Base-by-base conservation (phyloP, 2,329 filamentous ascomycete species). In the Elsinoe fawcettii region DNA sequence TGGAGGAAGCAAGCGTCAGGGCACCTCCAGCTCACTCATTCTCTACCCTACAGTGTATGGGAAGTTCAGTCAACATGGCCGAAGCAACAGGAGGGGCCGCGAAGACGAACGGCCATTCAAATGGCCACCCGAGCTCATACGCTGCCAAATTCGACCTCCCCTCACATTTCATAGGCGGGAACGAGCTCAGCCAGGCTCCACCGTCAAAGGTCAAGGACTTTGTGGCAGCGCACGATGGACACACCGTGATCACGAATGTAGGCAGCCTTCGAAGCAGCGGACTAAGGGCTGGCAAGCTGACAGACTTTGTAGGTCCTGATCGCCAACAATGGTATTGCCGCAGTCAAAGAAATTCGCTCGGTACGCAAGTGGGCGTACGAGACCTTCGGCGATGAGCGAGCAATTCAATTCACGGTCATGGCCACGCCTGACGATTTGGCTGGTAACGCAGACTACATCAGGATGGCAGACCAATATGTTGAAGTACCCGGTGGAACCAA, bases 291-390 rank as follows among this genome's bases (percentile, higher is more conserved):
- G 2, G 27, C 22, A 16, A 20, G 55, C 59, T 58, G 30, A 55
- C 30, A 36, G 34, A 11, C 57, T 7, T 65, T 18, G 51, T 69
- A 97, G 92, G 90, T 97, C 56, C 82, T 99, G 63, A 99, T 99
- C 75, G 93, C 93, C 72, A 99, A 99, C 80, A 99, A 99, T 78
- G 93, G 93, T 81, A 99, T 99, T 74, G 93, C 93, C 54, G 93
- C 93, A 70, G 93, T 99, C 74, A 99, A 99, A 77, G 93, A 99
- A 76, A 99, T 99, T 72, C 86, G 93, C 74, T 97, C 92, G 60
- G 92, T 99, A 70, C 88, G 93, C 74, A 99, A 97, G 91, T 99
- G 93, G 93, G 93, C 93, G 61, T 99, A 99, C 84, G 93, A 99
- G 77, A 95, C 89, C 6, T 99, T 99, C 71, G 92, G 93, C 77